Conservation (phyloP, 768 basidiomycete species). For the Amanita fuliginea region DNA sequence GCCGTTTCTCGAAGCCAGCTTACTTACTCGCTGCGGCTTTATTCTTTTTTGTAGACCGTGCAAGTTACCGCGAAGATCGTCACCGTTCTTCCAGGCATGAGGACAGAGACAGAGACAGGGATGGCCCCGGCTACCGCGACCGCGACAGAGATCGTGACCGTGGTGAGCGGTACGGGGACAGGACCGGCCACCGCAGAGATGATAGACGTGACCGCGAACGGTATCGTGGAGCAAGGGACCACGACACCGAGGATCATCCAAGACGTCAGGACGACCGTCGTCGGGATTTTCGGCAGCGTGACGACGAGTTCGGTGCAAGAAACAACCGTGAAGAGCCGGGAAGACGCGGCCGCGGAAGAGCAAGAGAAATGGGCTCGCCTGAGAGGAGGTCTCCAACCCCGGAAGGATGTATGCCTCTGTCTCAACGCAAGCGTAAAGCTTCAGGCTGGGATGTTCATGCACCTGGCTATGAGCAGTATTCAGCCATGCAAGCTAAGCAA, state of each 20-base stretch:
- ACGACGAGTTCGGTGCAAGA: slow-evolving; percentile 29
- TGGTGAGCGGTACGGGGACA: slow-evolving; percentile 21
- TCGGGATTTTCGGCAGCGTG: slow-evolving; percentile 29
- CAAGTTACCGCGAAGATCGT: slow-evolving; percentile 51
- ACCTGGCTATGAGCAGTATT: slow-evolving; percentile 90
- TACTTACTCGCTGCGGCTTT: slow-evolving; percentile 42
- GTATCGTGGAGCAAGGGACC: slow-evolving; percentile 33
- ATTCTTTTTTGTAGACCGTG: slow-evolving; percentile 41
- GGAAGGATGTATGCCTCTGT: slow-evolving; percentile 67
- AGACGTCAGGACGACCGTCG: slow-evolving; percentile 40
- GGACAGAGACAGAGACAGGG: slow-evolving; percentile 36
- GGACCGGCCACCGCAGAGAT: slow-evolving; percentile 28
- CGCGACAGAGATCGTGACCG: slow-evolving; percentile 30
- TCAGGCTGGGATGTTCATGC: slow-evolving; percentile 97
- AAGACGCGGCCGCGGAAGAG: slow-evolving; percentile 32
- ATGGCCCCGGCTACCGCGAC: slow-evolving; percentile 37
- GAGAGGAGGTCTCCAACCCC: slow-evolving; percentile 88
- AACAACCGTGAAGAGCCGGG: slow-evolving; percentile 23
- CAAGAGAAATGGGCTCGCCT: slow-evolving; percentile 54
- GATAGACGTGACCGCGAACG: slow-evolving; percentile 44
- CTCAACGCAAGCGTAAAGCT: slow-evolving; percentile 79
- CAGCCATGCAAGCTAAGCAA: slow-evolving; percentile 95
- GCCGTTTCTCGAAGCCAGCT: slow-evolving; percentile 17
- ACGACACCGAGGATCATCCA: slow-evolving; percentile 27
- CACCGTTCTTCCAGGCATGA: slow-evolving; percentile 61